Evolutionary conservation across 768 basidiomycete species (phyloP), one percentile per base, ranked within the genome.

Genomic region (Gelatoporia subvermispora): DNA sequence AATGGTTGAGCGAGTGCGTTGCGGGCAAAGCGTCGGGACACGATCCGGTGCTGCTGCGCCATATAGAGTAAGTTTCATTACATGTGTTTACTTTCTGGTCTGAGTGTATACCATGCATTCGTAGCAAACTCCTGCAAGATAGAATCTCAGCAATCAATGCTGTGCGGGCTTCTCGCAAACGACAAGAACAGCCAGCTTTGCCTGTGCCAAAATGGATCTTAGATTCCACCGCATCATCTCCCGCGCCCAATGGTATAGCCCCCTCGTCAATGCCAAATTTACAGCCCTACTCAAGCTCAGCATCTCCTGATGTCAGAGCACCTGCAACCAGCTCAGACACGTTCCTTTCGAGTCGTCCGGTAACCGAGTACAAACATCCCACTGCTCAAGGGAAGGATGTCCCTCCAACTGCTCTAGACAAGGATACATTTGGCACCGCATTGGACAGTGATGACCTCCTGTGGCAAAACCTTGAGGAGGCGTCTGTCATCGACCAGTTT

Each of bases 81-180:
- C n/a, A 8, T n/a, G 37, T 38, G 7, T 35, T n/a, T 9, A 35
- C 9, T n/a, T 31, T 31, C 13, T 13, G 37, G 7, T n/a, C 20
- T 38, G 7, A 38, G 5, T 5, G 17, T 31, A 44, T 16, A 8
- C 21, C 24, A 5, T 37, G 34, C 21, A 4, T 45, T 4, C n/a
- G 17, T 38, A 56, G 55, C 11, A 50, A 50, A 11, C 47, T 38
- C n/a, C 8, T 50, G 8, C 51, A 49, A 35, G 41, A 50, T 17
- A 31, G 55, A 1, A 35, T 51, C 7, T 24, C 43, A 11, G 20
- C 31, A 13, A 47, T 47, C 22, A 47, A 43, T 1, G 36, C 49
- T 2, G 18, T 48, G 10, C 34, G 47, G 4, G 48, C 20, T 13
- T 45, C 51, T 3, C 23, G 47, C 2, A 41, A 46, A 21, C 46